Evolutionary conservation across 225 moss, liverwort and hornwort species (phyloP).

Genomic region (Lunularia cruciata): DNA sequence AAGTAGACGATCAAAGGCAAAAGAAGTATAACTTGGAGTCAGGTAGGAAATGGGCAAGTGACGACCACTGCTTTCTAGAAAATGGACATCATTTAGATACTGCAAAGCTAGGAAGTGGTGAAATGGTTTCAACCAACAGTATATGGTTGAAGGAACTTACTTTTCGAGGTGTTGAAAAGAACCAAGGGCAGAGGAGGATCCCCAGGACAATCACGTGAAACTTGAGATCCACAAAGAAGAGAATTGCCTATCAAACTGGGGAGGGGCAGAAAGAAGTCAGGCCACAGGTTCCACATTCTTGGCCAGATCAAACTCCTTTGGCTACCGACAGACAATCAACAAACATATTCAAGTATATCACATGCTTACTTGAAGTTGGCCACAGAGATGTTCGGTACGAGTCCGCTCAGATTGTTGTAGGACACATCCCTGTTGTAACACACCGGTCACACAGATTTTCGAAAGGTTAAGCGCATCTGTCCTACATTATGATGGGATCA

Average conservation of each 20-base stretch:
- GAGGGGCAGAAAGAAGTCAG: background rate
- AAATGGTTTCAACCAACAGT: too few species aligned
- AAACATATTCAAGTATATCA: too few species aligned
- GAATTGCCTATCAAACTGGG: conserved; percentile 68
- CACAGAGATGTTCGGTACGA: conserved; percentile 60
- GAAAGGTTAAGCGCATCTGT: too few species aligned
- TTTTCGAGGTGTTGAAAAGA: conserved; percentile 6
- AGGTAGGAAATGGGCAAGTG: background rate
- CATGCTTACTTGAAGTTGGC: conserved; percentile 70
- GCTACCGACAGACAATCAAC: too few species aligned
- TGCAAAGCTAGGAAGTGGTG: too few species aligned
- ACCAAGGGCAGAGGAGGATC: conserved; percentile 42
- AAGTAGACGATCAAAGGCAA: background rate
- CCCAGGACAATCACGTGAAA: conserved; percentile 61
- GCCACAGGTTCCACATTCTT: too few species aligned
- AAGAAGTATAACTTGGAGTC: background rate
- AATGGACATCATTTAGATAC: too few species aligned
- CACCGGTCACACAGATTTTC: background rate
- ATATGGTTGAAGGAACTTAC: background rate
- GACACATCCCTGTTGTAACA: conserved; percentile 59
- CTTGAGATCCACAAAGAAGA: conserved; percentile 56
- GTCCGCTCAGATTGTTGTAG: conserved; percentile 75
- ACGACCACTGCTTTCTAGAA: too few species aligned
- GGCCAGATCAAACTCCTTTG: too few species aligned
- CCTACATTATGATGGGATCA: too few species aligned